A percentile compares a stretch with the other conserved stretches of the same genome.
These are phyloP conservation scores for Suillus decipiens DNA, from an alignment of 768 basidiomycete genomes.

Conservation along the genomic window DNA sequence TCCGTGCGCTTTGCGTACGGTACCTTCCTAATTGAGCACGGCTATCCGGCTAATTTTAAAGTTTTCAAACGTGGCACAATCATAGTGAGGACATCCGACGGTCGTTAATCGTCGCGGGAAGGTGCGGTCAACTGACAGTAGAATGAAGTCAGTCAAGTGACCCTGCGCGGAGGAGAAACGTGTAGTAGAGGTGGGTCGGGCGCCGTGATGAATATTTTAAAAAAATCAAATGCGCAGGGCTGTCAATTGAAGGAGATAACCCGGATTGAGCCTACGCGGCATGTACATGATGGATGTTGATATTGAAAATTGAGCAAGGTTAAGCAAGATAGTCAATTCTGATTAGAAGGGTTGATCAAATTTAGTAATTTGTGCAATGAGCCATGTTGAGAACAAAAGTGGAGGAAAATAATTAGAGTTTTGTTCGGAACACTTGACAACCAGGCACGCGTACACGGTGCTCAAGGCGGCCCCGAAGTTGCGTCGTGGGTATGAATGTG, in stretches of 20 bases:
- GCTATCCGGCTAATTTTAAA: conserved; percentile 5
- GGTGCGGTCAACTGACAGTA: not conserved
- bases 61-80: conserved; percentile 4
- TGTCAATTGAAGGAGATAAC: conserved; percentile 1
- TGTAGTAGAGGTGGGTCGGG: not conserved
- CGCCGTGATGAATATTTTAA: not conserved
- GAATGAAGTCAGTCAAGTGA: not conserved
- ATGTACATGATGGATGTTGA: not conserved
- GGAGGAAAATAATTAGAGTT: conserved; percentile 16
- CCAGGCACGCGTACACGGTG: conserved; percentile 30
- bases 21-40: not conserved
- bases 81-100: not conserved
- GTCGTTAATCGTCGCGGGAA: conserved; percentile 6
- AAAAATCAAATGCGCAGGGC: not conserved
- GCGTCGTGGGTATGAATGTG: conserved; percentile 12
- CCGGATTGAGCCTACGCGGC: not conserved
- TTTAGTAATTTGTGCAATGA: not conserved
- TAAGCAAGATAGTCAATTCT: conserved; percentile 3
- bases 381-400: conserved; percentile 12
- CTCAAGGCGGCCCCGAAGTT: conserved; percentile 18
- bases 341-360: conserved; percentile 8
- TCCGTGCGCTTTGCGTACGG: not conserved
- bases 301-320: not conserved
- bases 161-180: not conserved
- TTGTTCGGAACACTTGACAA: conserved; percentile 23